Evolutionary conservation across 768 basidiomycete species (phyloP).

Genomic region (Pisolithus orientalis): DNA sequence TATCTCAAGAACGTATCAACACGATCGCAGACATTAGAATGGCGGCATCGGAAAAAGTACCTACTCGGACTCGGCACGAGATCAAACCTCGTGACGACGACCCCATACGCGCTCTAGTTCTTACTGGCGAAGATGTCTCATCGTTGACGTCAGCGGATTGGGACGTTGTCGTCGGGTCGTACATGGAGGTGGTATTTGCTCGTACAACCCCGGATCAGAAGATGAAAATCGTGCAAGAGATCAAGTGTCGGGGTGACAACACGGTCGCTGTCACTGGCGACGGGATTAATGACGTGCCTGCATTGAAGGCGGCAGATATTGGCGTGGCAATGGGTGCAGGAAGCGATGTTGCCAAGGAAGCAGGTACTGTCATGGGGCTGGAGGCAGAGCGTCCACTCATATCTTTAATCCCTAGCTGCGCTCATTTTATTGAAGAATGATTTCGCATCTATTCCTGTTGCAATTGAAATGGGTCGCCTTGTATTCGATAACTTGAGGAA

Average conservation of each 20-base stretch:
- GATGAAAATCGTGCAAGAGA: slow-evolving; percentile 49
- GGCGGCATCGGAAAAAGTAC: slow-evolving; percentile 2
- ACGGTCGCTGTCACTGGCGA: slow-evolving; percentile 53
- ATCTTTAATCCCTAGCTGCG: slow-evolving; percentile 15
- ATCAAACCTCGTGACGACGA: slow-evolving; percentile 35
- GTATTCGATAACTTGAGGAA: too few relatives aligned
- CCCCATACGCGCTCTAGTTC: slow-evolving; percentile 32
- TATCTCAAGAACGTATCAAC: slow-evolving; percentile 33
- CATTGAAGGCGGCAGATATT: slow-evolving; percentile 47
- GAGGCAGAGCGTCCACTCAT: too few relatives aligned
- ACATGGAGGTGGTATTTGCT: slow-evolving; percentile 44
- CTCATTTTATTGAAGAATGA: slow-evolving; percentile 54
- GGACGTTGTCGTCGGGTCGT: slow-evolving; percentile 32
- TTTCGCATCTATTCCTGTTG: slow-evolving; percentile 51
- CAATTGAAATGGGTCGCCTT: slow-evolving; percentile 45
- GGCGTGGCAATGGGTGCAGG: slow-evolving; percentile 49
- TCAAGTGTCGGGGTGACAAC: slow-evolving; percentile 41
- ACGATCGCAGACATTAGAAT: slow-evolving; percentile 21
- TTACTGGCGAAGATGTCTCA: slow-evolving; percentile 40
- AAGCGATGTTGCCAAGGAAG: slow-evolving; percentile 48
- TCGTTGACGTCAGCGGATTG: slow-evolving; percentile 32
- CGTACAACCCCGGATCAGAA: slow-evolving; percentile 54
- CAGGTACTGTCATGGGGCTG: slow-evolving; percentile 8
- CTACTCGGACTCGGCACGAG: slow-evolving; percentile 1
- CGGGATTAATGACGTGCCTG: slow-evolving; percentile 49